Base-by-base conservation (phyloP, 2,329 filamentous ascomycete genomes). In the Fusarium multiceps region DNA sequence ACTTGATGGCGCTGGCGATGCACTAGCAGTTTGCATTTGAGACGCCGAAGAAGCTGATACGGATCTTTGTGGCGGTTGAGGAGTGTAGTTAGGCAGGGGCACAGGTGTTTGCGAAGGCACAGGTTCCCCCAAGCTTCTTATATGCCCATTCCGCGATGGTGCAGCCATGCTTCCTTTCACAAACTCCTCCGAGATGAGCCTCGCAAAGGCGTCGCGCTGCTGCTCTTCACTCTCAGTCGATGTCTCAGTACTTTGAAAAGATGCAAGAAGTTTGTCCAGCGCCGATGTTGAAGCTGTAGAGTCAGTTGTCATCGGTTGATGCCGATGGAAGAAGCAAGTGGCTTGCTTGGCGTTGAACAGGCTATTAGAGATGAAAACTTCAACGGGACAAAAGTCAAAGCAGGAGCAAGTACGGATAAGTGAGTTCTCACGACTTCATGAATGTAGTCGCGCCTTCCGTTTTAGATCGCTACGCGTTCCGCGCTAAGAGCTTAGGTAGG, bases 391-490 rank as follows among this genome's bases (percentile, higher is more conserved):
- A 7, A n/a, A 25, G n/a, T 30, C 30, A 40, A 42, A 28, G 34
- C 42, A 40, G 28, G 16, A 40, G 20, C 27, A 13, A 28, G 27
- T 27, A 27, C 27, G 27, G 27, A 27, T 27, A 32, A 51, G 34
- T 41, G 23, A 45, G 20, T 43, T 58, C 54, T 47, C 45, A 37
- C 45, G 32, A 47, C 23, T 23, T 27, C 21, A 53, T 61, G 14
- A 49, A 51, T 37, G 20, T 34, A 7, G 37, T 48, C 25, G 46
- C 30, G 50, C 50, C 55, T 65, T 42, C 58, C 28, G 40, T 32
- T 48, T 25, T 27, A 27, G 43, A 56, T 37, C 18, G n/a, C 59
- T 46, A 57, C 68, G 68, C 68, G 67, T 71, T 50, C 14, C 42
- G 40, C 58, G 57, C 57, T 54, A 58, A 51, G 37, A 40, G 23